Conservation (phyloP, 2,329 filamentous ascomycete genomes). For the Chalaropsis ovoidea region DNA sequence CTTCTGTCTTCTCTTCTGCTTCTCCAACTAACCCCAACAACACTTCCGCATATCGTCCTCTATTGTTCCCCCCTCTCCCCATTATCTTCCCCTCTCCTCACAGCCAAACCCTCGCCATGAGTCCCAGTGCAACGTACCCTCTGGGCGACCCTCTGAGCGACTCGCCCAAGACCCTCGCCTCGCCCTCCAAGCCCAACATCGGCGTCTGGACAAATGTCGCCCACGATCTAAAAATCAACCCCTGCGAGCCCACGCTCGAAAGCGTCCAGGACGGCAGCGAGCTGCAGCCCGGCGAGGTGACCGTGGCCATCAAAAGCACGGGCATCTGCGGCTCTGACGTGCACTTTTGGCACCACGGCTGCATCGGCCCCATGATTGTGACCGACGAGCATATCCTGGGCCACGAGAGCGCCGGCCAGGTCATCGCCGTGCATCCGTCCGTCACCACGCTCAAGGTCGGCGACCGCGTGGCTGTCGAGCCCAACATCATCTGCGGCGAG, state of each 20-base stretch:
- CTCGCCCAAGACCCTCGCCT: not conserved
- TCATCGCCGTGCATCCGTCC: conserved; percentile 71
- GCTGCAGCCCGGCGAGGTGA: conserved; percentile 73
- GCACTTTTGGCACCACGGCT: conserved; percentile 93
- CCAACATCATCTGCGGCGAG: conserved; percentile 80
- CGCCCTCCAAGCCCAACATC: conserved; percentile 65
- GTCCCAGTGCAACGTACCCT: conserved; percentile 30
- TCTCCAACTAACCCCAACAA: conserved; percentile 6
- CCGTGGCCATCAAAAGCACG: conserved; percentile 80
- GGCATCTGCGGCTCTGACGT: conserved; percentile 97
- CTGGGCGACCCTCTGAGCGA: conserved; percentile 25
- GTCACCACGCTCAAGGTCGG: conserved; percentile 70
- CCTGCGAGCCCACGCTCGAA: conserved; percentile 65
- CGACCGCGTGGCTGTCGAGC: conserved; percentile 88
- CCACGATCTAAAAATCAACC: conserved; percentile 81
- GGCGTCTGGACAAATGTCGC: conserved; percentile 91
- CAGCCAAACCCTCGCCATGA: conserved; percentile 29
- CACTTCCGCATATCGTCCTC: not conserved
- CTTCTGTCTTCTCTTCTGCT: not conserved
- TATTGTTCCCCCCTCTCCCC: not conserved
- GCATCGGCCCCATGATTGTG: conserved; percentile 94
- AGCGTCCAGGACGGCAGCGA: conserved; percentile 57
- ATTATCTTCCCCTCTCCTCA: not conserved
- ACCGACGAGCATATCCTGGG: conserved; percentile 80
- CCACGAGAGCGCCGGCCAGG: conserved; percentile 79